These are phyloP conservation scores for Cutaneotrichosporon sp. DNA, from an alignment of 1,284 basidiomycete genomes.

Conservation along the genomic window DNA sequence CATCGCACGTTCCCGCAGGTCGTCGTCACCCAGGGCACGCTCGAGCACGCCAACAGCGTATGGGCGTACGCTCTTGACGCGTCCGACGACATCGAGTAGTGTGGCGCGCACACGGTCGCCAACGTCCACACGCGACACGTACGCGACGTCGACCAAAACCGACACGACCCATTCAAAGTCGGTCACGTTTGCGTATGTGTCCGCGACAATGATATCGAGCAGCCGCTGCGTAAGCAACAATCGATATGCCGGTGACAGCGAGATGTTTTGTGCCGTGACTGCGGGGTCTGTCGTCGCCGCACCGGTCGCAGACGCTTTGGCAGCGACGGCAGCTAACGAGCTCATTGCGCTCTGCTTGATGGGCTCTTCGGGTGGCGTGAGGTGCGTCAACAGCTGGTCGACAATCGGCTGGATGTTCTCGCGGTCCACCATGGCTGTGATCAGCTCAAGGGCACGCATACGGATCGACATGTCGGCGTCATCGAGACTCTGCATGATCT, in stretches of 20 bases:
- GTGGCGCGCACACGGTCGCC: conserved; percentile 71
- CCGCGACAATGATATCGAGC: conserved; percentile 71
- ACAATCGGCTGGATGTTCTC: conserved; percentile 83
- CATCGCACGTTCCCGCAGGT: conserved; percentile 55
- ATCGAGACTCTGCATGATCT: conserved; percentile 80
- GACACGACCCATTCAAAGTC: conserved; percentile 98
- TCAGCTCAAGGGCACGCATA: conserved; percentile 87
- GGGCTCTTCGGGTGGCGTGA: conserved; percentile 59
- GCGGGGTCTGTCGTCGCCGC: conserved; percentile 19
- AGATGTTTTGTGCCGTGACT: conserved; percentile 33
- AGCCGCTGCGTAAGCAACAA: conserved; percentile 73
- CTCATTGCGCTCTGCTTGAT: conserved; percentile 33
- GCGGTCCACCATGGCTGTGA: conserved; percentile 84
- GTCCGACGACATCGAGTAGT: conserved; percentile 77
- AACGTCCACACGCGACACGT: conserved; percentile 71
- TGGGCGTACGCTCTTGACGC: conserved; percentile 68
- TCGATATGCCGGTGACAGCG: conserved; percentile 68
- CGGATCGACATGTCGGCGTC: conserved; percentile 94
- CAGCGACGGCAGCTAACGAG: conserved; percentile 28
- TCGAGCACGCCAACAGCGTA: conserved; percentile 79
- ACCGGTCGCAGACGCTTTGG: conserved; percentile 15
- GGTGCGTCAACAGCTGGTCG: conserved; percentile 76
- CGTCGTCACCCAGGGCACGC: conserved; percentile 69
- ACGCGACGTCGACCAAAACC: conserved; percentile 80
- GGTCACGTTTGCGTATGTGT: conserved; percentile 77